Base-by-base conservation (phyloP, 495 filamentous ascomycete species). In the Bathelium albidoporum region DNA sequence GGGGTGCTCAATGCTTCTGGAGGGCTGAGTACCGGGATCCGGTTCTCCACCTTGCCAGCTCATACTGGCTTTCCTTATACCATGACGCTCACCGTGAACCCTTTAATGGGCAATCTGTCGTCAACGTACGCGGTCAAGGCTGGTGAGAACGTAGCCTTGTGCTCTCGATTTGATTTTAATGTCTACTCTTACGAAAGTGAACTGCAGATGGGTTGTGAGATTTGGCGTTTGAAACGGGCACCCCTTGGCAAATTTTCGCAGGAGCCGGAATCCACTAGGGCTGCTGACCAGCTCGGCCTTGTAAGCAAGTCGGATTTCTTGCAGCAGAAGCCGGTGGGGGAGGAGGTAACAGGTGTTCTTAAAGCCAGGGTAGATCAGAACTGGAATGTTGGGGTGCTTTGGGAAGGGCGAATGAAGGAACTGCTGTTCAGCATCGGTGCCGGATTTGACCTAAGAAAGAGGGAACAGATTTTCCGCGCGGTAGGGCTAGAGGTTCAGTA, bases 141-240 rank as follows among this genome's bases (percentile, higher is more conserved):
- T 5, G 87, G 88, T 24, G 84, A 81, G 14, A 84, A 90, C 63
- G 82, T 94, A 59, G 86, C 90, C 0, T 83, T 98, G 55, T 93
- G 91, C 63, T 91, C 90, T 32, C 84, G 87, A 44, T 93, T 97
- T 76, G 90, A 94, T 66, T 98, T 97, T 73, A 98, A 98, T 71
- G 90, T 96, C 59, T 97, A 96, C 76, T 95, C 89, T 69, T 98
- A 96, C 77, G 94, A 97, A 77, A 95, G 90, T 71, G 91, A 95
- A 41, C 82, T 96, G 78, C 87, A 88, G 44, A 79, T 96, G 10
- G 94, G 95, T 14, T 88, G 86, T 72, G 95, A 98, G 73, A 77
- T 97, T 32, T 98, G 95, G 93, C 80, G 83, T 60, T 75, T 75
- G 55, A 81, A 74, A 73, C 82, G 73, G 73, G 66, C 77, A 73